Percentiles rank a stretch among this genome's conserved stretches.
Evolutionary conservation across 345 rosid genomes (phyloP).

Genomic region (Lenwebbia sp.): DNA sequence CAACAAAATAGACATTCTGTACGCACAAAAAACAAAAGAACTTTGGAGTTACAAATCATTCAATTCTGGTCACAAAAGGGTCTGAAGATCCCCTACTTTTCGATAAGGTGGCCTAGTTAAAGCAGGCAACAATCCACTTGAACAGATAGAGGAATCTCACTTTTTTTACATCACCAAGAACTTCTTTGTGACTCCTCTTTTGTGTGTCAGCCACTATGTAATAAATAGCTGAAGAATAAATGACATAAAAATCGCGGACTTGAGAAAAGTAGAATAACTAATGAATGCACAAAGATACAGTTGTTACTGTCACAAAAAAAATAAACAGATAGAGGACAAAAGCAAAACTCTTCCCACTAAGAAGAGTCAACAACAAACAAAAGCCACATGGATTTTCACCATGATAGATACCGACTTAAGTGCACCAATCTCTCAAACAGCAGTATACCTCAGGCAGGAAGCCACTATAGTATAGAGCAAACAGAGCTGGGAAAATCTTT

Average conservation of each 20-base stretch:
- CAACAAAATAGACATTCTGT: conserved; percentile 59
- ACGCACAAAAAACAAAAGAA: conserved; percentile 1
- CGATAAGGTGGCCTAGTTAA: neutral
- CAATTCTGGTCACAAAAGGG: neutral
- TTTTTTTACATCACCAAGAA: neutral
- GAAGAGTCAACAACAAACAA: neutral
- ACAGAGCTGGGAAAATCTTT: conserved; percentile 63
- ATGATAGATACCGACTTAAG: neutral
- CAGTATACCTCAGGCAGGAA: conserved; percentile 64
- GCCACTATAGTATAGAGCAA: conserved; percentile 69
- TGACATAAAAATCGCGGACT: neutral
- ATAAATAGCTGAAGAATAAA: neutral
- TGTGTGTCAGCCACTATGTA: neutral
- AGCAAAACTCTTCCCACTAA: neutral
- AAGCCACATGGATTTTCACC: neutral
- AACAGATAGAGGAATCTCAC: neutral
- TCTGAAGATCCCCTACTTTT: neutral
- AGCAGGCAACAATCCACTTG: neutral
- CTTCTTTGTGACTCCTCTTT: neutral
- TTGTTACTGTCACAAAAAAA: neutral
- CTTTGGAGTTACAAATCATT: neutral
- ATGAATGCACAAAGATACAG: neutral
- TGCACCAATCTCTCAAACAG: neutral
- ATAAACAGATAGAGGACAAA: neutral
- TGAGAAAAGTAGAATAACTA: neutral